Percentiles rank a stretch among this genome's conserved stretches.
These are phyloP conservation scores for Tagetes patula DNA, from an alignment of 129 eudicot species.

Conservation along the genomic window DNA sequence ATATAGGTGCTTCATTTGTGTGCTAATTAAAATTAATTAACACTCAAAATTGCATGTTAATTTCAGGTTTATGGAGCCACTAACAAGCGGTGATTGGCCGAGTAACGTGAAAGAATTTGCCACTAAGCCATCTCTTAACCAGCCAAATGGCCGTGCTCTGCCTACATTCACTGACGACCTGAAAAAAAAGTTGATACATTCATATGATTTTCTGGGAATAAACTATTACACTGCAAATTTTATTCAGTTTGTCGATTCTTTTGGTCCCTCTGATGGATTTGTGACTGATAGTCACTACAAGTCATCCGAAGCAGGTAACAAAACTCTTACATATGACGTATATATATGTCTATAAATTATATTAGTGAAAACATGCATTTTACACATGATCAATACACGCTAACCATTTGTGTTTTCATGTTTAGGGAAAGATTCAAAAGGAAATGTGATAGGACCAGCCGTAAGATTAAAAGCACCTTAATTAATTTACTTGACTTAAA, in stretches of 20 bases:
- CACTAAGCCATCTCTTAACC: conserved; percentile 23
- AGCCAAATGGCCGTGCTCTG: conserved; percentile 23
- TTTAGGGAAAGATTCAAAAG: conserved; percentile 7
- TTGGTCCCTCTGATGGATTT: conserved; percentile 19
- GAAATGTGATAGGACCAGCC: conserved; percentile 2
- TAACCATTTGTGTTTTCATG: background rate
- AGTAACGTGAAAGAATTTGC: conserved; percentile 34
- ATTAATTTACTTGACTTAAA: background rate
- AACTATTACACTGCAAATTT: conserved; percentile 56
- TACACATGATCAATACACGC: no score
- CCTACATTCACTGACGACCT: background rate
- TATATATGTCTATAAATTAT: background rate
- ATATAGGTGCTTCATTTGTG: background rate
- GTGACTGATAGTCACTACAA: conserved; percentile 22
- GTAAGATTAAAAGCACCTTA: conserved; percentile 3
- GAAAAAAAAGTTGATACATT: conserved; percentile 38
- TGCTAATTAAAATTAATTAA: background rate
- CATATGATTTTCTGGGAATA: conserved; percentile 64
- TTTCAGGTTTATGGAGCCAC: conserved; percentile 55
- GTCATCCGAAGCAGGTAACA: conserved; percentile 8
- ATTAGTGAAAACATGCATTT: no score
- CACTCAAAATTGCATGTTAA: background rate
- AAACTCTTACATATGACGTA: background rate
- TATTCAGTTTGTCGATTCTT: conserved; percentile 11
- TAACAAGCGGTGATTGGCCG: conserved; percentile 51